Evolutionary conservation across 352 stramenopile genomes (phyloP).

Genomic region (Globisporangium ultimum): DNA sequence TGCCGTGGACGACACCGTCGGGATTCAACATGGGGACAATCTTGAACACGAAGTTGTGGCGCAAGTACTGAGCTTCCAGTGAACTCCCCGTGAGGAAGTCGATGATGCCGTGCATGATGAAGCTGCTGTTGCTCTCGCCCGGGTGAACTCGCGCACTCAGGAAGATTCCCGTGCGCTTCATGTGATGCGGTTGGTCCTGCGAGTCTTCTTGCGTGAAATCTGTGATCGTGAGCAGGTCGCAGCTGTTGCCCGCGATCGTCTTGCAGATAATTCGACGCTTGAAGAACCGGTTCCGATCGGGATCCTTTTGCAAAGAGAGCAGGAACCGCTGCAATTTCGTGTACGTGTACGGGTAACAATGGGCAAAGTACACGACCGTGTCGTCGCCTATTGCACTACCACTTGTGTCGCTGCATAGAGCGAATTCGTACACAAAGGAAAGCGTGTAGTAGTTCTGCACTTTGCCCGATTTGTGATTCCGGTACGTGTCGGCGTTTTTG

Average conservation of each 20-base stretch:
- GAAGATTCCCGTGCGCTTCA: conserved; percentile 56
- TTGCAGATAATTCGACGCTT: conserved; percentile 68
- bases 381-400: conserved; percentile 10
- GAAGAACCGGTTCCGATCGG: conserved; percentile 39
- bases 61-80: conserved; percentile 68
- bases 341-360: conserved; percentile 88
- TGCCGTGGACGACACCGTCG: conserved; percentile 91
- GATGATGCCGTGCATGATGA: conserved; percentile 88
- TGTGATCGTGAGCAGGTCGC: conserved; percentile 88
- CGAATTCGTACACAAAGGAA: conserved; percentile 76
- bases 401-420: neutral
- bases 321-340: conserved; percentile 59
- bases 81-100: conserved; percentile 78
- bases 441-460: conserved; percentile 64
- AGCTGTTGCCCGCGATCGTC: conserved; percentile 82
- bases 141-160: conserved; percentile 85
- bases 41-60: conserved; percentile 86
- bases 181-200: conserved; percentile 10
- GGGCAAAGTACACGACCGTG: conserved; percentile 64
- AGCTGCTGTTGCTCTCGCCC: conserved; percentile 88
- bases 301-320: conserved; percentile 49
- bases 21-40: conserved; percentile 93
- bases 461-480: conserved; percentile 44
- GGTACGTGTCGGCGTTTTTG: conserved; percentile 68
- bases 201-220: conserved; percentile 64